Evolutionary conservation across 2,329 filamentous ascomycete genomes (phyloP).

Genomic region (Gliomastix tumulicola): DNA sequence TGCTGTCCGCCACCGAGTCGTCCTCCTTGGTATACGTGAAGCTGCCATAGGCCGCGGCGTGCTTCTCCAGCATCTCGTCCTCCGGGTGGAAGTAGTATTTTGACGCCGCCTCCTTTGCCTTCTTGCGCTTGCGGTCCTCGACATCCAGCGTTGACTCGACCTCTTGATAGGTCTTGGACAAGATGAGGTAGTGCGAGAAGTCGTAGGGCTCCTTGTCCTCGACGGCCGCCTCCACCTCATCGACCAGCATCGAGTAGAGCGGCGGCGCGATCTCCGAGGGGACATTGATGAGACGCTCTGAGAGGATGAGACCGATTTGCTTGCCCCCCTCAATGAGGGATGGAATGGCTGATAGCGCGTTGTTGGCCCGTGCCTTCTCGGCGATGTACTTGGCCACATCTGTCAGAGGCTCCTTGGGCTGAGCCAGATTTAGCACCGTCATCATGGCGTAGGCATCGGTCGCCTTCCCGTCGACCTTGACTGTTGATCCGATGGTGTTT

Average conservation of each 20-base stretch:
- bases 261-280: conserved; percentile 88
- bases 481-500: conserved; percentile 81
- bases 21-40: conserved; percentile 78
- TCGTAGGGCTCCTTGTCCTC: conserved; percentile 88
- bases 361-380: conserved; percentile 43
- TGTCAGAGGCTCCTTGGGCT: conserved; percentile 70
- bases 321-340: conserved; percentile 45
- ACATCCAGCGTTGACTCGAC: conserved; percentile 73
- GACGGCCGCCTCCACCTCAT: conserved; percentile 83
- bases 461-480: conserved; percentile 94
- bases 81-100: conserved; percentile 93
- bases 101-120: conserved; percentile 48
- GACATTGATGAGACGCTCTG: conserved; percentile 93
- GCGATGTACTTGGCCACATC: conserved; percentile 66
- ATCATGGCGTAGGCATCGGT: conserved; percentile 90
- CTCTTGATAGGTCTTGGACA: conserved; percentile 91
- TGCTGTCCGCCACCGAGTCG: conserved; percentile 80
- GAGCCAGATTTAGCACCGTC: conserved; percentile 75
- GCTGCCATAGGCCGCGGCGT: conserved; percentile 62
- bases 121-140: conserved; percentile 53
- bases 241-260: conserved; percentile 88
- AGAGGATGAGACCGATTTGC: conserved; percentile 79
- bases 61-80: conserved; percentile 78
- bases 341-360: conserved; percentile 48
- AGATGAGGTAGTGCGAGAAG: conserved; percentile 86